Evolutionary conservation across 331 rosid species (phyloP), one percentile per base, ranked within the genome.

Genomic region (Acacia concinna): DNA sequence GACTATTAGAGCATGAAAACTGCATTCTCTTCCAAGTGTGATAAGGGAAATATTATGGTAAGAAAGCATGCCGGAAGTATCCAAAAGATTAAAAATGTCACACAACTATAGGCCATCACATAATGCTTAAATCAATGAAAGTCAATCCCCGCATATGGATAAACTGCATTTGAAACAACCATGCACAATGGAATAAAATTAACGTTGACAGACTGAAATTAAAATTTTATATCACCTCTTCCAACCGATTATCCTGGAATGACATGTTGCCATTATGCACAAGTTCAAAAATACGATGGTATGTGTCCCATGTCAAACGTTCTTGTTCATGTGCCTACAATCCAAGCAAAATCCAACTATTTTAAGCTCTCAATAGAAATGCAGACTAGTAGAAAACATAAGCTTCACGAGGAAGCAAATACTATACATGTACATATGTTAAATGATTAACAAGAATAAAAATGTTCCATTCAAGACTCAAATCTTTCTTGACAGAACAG

Each of bases 211-310:
- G 31, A 38, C 64, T 70, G 63, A 44, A 31, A 62, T 62, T 62
- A 31, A 62, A 67, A 52, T 18, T 28, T 52, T 75, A 43, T 28
- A 56, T 52, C 59, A 87, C 99, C 97, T 93, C 97, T 84, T 92
- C 96, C 77, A 86, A 85, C 65, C 85, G 85, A 41, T 86, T 83
- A 69, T 88, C 92, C 74, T 90, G 85, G 80, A 93, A 93, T 28
- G 94, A 90, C 28, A 15, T 81, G 86, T 96, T 96, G 44, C 99
- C 99, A 59, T 80, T 84, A 80, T 85, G 91, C 79, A 96, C 96
- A 27, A 89, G 90, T 52, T 89, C 86, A 23, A 89, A 81, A 46
- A 96, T 85, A 77, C 88, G 88, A 35, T 46, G 86, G 75, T 86
- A 80, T 54, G 88, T 78, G 82, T 89, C 96, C 88, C 82, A 52